Percentiles rank a stretch among this genome's conserved stretches.
Evolutionary conservation across 2,329 filamentous ascomycete species (phyloP).

Genomic region (Aspergillus flavus): DNA sequence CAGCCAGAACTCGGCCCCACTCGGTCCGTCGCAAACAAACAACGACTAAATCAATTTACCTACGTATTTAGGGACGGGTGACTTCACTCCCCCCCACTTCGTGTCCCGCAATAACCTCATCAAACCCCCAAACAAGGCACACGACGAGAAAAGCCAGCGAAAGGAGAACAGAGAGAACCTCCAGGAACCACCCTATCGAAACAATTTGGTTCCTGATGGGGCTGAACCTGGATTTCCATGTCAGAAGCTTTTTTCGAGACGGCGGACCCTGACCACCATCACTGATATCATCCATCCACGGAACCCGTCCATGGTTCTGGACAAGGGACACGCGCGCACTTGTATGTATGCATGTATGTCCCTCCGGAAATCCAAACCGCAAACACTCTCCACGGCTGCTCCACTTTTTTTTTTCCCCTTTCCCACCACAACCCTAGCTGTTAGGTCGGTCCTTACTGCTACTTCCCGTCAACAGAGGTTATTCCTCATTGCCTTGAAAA

Average conservation of each 20-base stretch:
- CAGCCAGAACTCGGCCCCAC: background rate
- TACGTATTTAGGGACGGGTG: background rate
- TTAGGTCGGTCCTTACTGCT: background rate
- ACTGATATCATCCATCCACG: background rate
- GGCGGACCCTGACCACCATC: background rate
- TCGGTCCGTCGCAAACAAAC: background rate
- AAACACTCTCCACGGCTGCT: background rate
- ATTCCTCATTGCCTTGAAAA: background rate
- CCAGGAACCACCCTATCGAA: background rate
- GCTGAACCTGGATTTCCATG: background rate
- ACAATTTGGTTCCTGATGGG: background rate
- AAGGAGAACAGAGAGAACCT: background rate
- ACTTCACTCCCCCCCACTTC: slow-evolving; percentile 4
- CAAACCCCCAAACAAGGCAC: background rate
- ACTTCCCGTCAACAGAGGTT: background rate
- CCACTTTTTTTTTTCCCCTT: background rate
- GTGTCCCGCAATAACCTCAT: background rate
- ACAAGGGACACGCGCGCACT: background rate
- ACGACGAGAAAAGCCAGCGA: background rate
- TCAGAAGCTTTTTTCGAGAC: background rate
- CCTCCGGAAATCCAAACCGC: background rate
- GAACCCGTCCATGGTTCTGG: background rate
- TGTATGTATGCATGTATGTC: background rate
- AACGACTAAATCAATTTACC: background rate
- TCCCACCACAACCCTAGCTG: background rate